Percentiles rank a stretch among this genome's conserved stretches.
Evolutionary conservation across 148 eudicot species (phyloP).

Genomic region (Fallopia convolvulus): DNA sequence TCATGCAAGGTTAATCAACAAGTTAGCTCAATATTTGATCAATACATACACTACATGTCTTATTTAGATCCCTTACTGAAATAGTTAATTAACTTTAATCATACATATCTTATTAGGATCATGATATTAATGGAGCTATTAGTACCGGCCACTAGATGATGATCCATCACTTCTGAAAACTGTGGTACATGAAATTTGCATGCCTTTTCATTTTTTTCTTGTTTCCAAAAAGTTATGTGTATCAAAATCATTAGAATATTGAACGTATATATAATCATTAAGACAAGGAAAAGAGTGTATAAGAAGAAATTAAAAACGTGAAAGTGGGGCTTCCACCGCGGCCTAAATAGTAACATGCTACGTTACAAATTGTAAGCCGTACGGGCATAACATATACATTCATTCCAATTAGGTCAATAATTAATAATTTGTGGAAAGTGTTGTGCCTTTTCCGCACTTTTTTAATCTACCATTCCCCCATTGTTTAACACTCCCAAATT

Average conservation of each 20-base stretch:
- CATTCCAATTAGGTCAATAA: not conserved
- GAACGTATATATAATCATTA: not conserved
- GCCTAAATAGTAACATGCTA: conserved; percentile 1
- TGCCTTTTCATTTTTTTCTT: not conserved
- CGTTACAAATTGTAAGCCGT: not conserved
- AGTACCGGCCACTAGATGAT: too few relatives aligned
- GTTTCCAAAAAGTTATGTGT: not conserved
- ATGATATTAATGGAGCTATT: too few relatives aligned
- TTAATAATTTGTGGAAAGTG: not conserved
- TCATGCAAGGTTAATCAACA: too few relatives aligned
- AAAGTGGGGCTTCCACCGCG: not conserved
- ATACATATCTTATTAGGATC: too few relatives aligned
- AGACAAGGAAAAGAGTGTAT: not conserved
- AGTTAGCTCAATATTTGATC: too few relatives aligned
- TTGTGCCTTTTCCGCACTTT: not conserved
- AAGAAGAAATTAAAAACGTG: not conserved
- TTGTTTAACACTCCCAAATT: not conserved
- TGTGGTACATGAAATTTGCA: too few relatives aligned
- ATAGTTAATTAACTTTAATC: too few relatives aligned
- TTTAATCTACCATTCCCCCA: not conserved
- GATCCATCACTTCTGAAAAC: too few relatives aligned
- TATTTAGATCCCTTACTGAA: too few relatives aligned
- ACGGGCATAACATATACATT: not conserved
- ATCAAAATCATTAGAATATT: not conserved
- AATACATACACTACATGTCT: too few relatives aligned